phyloP scores from a whole-genome alignment of 352 stramenopile species.

The Phytophthora agathidicida region DNA sequence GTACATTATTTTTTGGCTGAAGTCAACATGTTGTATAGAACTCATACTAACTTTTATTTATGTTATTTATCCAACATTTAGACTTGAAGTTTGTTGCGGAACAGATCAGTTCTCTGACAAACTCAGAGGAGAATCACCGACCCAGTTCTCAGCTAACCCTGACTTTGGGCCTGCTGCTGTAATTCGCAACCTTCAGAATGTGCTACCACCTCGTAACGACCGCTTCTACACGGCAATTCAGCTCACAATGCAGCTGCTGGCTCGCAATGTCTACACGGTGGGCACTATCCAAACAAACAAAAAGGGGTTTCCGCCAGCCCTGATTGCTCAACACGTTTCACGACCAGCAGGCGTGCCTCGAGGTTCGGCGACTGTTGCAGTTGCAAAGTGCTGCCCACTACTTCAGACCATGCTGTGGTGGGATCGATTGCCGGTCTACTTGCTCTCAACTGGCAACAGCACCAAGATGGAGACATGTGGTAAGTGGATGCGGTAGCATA shows the following conservation, averaged over 20 bases:
- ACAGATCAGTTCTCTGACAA: conserved; percentile 3
- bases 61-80: conserved; percentile 10
- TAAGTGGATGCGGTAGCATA: too few species aligned
- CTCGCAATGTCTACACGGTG: conserved; percentile 12
- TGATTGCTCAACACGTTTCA: not conserved
- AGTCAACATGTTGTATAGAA: conserved; percentile 15
- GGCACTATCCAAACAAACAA: conserved; percentile 20
- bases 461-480: not conserved
- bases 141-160: conserved; percentile 1
- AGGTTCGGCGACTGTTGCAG: not conserved
- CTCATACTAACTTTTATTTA: not conserved
- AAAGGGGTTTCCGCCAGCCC: not conserved
- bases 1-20: conserved; percentile 11
- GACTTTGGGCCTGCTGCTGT: conserved; percentile 10
- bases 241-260: conserved; percentile 14
- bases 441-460: conserved; percentile 4
- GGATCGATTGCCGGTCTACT: not conserved
- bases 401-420: not conserved
- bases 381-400: not conserved
- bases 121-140: not conserved
- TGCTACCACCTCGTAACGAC: conserved; percentile 4
- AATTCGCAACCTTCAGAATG: conserved; percentile 4
- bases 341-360: not conserved
- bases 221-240: conserved; percentile 25
- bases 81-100: conserved; percentile 15